phyloP scores from a whole-genome alignment of 2,329 filamentous ascomycete genomes.

The Trichophyton simii region DNA sequence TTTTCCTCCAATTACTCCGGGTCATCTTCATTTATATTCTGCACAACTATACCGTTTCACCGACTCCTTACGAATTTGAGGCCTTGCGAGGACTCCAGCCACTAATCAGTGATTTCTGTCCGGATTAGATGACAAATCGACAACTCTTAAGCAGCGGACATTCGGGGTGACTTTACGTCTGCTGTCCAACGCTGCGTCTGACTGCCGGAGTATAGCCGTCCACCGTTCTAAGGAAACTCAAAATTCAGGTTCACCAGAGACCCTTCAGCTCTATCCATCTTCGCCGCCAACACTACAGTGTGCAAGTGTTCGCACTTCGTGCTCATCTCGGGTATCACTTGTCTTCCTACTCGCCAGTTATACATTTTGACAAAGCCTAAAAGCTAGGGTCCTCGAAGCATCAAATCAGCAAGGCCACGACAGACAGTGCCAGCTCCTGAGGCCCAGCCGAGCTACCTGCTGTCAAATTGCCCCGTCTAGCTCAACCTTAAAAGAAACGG shows the following conservation, averaged over 20 bases:
- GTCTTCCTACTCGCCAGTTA: background rate
- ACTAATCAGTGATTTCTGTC: background rate
- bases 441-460: conserved; percentile 45
- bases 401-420: too few relatives aligned
- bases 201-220: background rate
- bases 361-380: background rate
- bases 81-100: background rate
- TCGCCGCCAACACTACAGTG: background rate
- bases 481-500: background rate
- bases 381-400: too few relatives aligned
- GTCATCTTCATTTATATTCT: background rate
- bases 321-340: background rate
- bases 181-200: background rate
- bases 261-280: background rate
- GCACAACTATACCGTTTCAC: too few relatives aligned
- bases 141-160: background rate
- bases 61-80: background rate
- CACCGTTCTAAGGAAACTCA: background rate
- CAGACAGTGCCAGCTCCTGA: conserved; percentile 47
- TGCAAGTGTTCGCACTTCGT: background rate
- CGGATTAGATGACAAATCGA: background rate
- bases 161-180: background rate
- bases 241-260: background rate
- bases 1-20: background rate
- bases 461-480: background rate